Evolutionary conservation across 345 rosid species (phyloP).

Genomic region (Euclidium syriacum): DNA sequence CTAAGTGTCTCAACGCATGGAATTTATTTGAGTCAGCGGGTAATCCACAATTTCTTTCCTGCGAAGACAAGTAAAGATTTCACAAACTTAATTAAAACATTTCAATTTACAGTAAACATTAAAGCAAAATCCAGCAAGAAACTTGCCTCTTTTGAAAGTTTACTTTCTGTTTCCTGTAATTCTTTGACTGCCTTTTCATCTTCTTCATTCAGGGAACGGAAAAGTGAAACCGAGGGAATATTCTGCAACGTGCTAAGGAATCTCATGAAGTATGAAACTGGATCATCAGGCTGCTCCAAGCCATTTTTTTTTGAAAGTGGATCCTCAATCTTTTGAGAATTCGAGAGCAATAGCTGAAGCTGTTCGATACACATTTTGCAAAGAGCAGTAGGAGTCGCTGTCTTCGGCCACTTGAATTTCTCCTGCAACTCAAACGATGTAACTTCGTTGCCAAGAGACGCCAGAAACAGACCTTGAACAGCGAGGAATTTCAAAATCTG

Average conservation of each 20-base stretch:
- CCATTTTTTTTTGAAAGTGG: slow-evolving; percentile 36
- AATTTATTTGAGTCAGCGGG: slow-evolving; percentile 41
- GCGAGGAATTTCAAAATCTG: slow-evolving; percentile 88
- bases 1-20: slow-evolving; percentile 70
- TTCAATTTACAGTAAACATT: slow-evolving; percentile 5
- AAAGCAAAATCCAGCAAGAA: slow-evolving; percentile 5
- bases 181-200: slow-evolving; percentile 69
- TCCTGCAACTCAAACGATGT: slow-evolving; percentile 96
- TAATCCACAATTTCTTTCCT: slow-evolving; percentile 66
- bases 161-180: slow-evolving; percentile 66
- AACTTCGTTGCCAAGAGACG: slow-evolving; percentile 92
- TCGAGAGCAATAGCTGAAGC: slow-evolving; percentile 72
- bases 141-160: slow-evolving; percentile 67
- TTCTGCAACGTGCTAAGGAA: slow-evolving; percentile 77
- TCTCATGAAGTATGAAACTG: slow-evolving; percentile 73
- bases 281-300: slow-evolving; percentile 62
- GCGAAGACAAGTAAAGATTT: slow-evolving; percentile 28
- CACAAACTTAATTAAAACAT: slow-evolving; percentile 2
- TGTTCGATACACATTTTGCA: slow-evolving; percentile 91
- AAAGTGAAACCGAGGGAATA: slow-evolving; percentile 94
- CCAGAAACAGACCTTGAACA: slow-evolving; percentile 88
- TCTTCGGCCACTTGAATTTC: slow-evolving; percentile 94
- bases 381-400: slow-evolving; percentile 61
- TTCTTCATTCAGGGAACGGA: slow-evolving; percentile 63
- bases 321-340: slow-evolving; percentile 64